phyloP scores from a whole-genome alignment of 75 land plant genomes.

The Isoetes taiwanensis region DNA sequence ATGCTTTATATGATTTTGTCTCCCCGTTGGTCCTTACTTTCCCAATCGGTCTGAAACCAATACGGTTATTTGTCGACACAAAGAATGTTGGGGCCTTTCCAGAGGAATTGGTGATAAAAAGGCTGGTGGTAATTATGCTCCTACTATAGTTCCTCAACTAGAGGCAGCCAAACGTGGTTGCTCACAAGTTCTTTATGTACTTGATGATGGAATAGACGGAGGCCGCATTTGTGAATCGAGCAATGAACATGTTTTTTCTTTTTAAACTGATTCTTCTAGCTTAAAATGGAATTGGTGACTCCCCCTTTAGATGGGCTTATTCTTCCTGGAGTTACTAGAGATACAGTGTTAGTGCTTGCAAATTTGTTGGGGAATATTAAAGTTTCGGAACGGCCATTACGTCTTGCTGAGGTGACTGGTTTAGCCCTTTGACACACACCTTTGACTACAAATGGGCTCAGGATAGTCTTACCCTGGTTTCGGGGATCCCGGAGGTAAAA shows the following conservation, averaged over 20 bases:
- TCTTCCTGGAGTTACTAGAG: constrained; percentile 19
- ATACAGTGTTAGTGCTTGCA: constrained; percentile 19
- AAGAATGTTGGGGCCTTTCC: constrained; percentile 22
- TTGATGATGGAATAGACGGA: too few species aligned
- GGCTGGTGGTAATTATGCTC: constrained; percentile 25
- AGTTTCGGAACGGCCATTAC: constrained; percentile 18
- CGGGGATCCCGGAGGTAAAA: too few species aligned
- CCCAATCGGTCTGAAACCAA: constrained; percentile 23
- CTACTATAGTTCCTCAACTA: constrained; percentile 17
- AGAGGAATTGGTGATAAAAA: constrained; percentile 23
- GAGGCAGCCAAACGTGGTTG: constrained; percentile 13
- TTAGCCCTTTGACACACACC: not conserved
- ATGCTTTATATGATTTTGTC: constrained; percentile 18
- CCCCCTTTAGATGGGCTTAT: constrained; percentile 21
- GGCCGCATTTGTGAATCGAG: constrained; percentile 18
- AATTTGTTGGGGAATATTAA: constrained; percentile 12
- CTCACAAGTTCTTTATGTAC: constrained; percentile 14
- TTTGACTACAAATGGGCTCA: too few species aligned
- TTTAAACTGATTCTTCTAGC: too few species aligned
- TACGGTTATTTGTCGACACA: constrained; percentile 18
- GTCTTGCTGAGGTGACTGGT: constrained; percentile 11
- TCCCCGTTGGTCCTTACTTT: constrained; percentile 25
- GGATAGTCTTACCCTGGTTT: too few species aligned
- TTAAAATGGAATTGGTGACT: constrained; percentile 20
- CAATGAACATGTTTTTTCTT: constrained; percentile 22